These are phyloP conservation scores for Quercus tomentella DNA, from an alignment of 331 rosid species.

Conservation along the genomic window DNA sequence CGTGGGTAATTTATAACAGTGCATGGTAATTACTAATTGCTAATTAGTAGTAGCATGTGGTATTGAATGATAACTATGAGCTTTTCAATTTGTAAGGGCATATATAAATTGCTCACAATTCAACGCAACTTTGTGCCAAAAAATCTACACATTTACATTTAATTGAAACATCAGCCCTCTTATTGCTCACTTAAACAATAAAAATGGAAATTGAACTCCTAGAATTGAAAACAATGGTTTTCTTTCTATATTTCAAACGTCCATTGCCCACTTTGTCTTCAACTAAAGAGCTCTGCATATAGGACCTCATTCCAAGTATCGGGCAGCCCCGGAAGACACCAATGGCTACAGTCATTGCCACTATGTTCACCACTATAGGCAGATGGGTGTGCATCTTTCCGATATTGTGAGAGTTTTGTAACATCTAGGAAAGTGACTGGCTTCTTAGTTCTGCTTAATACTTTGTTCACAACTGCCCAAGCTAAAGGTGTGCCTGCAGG, in stretches of 20 bases:
- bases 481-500: conserved; percentile 89
- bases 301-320: conserved; percentile 94
- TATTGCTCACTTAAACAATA: conserved; percentile 35
- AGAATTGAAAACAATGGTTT: conserved; percentile 40
- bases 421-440: conserved; percentile 81
- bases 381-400: conserved; percentile 94
- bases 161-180: conserved; percentile 29
- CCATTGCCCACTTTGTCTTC: conserved; percentile 1
- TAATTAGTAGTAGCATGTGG: too few relatives aligned
- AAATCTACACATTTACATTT: conserved; percentile 38
- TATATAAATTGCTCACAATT: conserved; percentile 12
- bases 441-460: conserved; percentile 58
- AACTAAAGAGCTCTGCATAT: conserved; percentile 68
- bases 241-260: conserved; percentile 10
- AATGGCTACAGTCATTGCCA: conserved; percentile 81
- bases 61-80: neutral
- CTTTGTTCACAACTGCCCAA: conserved; percentile 88
- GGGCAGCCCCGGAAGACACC: conserved; percentile 97
- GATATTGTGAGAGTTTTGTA: conserved; percentile 61
- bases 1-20: too few relatives aligned
- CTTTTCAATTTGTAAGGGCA: conserved; percentile 18
- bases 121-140: conserved; percentile 31
- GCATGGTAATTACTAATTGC: too few relatives aligned
- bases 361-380: conserved; percentile 54
- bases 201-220: conserved; percentile 24